phyloP scores from a whole-genome alignment of 108 stramenopile genomes.

The Skeletonema marinoi region DNA sequence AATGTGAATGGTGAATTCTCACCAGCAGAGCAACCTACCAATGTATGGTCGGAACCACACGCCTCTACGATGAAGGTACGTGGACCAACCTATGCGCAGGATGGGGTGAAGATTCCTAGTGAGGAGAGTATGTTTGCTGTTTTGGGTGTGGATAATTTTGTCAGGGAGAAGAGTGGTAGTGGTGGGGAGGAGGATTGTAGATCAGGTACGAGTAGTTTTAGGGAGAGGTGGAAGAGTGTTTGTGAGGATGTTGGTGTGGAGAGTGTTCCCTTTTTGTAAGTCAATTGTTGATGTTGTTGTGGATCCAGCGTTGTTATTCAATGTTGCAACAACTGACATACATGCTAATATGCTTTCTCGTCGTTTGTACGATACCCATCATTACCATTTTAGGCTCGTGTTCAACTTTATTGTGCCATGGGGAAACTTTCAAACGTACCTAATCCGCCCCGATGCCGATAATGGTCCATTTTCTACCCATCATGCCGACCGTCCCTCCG shows the following conservation, averaged over 20 bases:
- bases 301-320: neutral
- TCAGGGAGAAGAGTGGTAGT: slow-evolving; percentile 3
- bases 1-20: neutral
- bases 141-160: slow-evolving; percentile 55
- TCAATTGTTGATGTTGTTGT: neutral
- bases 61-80: slow-evolving; percentile 44
- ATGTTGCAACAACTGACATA: neutral
- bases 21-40: slow-evolving; percentile 11
- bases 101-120: slow-evolving; percentile 35
- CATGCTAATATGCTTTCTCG: too few species aligned
- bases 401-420: slow-evolving; percentile 52
- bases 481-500: slow-evolving; percentile 31
- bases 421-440: slow-evolving; percentile 52
- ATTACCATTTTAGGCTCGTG: slow-evolving; percentile 4
- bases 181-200: neutral
- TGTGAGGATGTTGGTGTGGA: slow-evolving; percentile 30
- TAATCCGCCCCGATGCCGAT: slow-evolving; percentile 48
- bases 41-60: slow-evolving; percentile 45
- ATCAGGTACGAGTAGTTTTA: slow-evolving; percentile 22
- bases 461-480: slow-evolving; percentile 36
- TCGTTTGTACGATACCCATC: neutral
- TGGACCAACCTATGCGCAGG: slow-evolving; percentile 20
- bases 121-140: slow-evolving; percentile 41
- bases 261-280: slow-evolving; percentile 41
- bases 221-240: slow-evolving; percentile 31